Percentiles rank a stretch among this genome's conserved stretches.
These are phyloP conservation scores for Exophiala sp. DNA, from an alignment of 2,329 filamentous ascomycete genomes.

Conservation along the genomic window DNA sequence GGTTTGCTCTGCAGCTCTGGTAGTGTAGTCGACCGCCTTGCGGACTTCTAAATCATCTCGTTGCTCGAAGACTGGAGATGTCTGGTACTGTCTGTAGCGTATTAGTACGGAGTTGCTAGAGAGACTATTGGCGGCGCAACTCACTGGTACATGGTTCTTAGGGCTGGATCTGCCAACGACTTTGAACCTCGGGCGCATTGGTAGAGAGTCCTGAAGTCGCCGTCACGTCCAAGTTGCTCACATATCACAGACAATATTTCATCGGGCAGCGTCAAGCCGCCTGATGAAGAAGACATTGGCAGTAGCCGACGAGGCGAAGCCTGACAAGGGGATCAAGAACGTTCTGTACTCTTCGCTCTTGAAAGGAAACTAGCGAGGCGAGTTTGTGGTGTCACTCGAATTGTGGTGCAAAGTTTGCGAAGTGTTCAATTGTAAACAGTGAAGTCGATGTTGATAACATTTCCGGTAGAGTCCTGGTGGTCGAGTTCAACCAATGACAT, in stretches of 20 bases:
- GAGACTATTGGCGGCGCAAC: slow-evolving; percentile 14
- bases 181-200: slow-evolving; percentile 56
- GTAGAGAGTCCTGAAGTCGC: slow-evolving; percentile 61
- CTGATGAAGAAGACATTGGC: slow-evolving; percentile 10
- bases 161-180: slow-evolving; percentile 55
- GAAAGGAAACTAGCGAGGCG: no score
- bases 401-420: no score
- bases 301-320: no score
- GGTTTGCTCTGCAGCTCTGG: slow-evolving; percentile 40
- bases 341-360: no score
- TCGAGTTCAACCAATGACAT: slow-evolving; percentile 10
- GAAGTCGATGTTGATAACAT: background rate
- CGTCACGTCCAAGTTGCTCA: slow-evolving; percentile 53
- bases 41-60: slow-evolving; percentile 26
- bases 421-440: background rate
- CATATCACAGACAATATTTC: slow-evolving; percentile 44
- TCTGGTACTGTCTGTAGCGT: slow-evolving; percentile 21
- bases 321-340: background rate
- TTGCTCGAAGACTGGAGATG: slow-evolving; percentile 26
- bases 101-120: background rate
- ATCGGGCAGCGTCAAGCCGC: slow-evolving; percentile 22
- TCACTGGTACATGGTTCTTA: slow-evolving; percentile 63
- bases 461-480: background rate
- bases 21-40: slow-evolving; percentile 15
- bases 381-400: no score